Evolutionary conservation across 2,329 filamentous ascomycete genomes (phyloP), one percentile per base, ranked within the genome.

Genomic region (Pezicula carpinea): DNA sequence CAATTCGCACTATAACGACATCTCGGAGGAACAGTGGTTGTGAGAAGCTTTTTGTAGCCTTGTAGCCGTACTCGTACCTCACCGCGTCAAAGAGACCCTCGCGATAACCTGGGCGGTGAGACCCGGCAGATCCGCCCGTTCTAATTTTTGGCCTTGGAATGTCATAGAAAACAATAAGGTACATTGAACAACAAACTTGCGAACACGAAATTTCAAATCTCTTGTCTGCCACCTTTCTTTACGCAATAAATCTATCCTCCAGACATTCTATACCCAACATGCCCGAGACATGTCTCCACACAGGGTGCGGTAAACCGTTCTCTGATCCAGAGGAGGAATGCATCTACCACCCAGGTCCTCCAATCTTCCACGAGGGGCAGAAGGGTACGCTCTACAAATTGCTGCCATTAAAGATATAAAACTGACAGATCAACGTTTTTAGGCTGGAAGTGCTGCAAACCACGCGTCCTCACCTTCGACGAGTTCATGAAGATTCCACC

Each of bases 401-500:
- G 14, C 4, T 35, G 3, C 39, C 26, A n/a, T 21, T 29, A 17
- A 41, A 18, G 18, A 33, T 49, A 34, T 38, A 51, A 43, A 31
- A 14, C 33, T 42, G 18, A 41, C 11, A 26, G 50, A 47, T 52
- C 48, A 17, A 48, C 44, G 29, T 43, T 42, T 14, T 21, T 61
- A 96, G 92, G 93, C 64, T 97, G 93, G 92, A 95, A 95, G 74
- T 99, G 93, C 75, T 99, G 93, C 80, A 97, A 96, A 72, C 86
- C 91, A 48, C 87, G 93, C 62, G 90, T 97, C 60, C 76, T 99
- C 60, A 96, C 90, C 50, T 99, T 99, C 66, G 93, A 99, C 70
- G 93, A 99, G 71, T 99, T 99, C 75, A 88, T 99, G 68, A 69
- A 76, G 51, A 97, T 99, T 59, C 75, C 87, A 42, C 92, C 93